A percentile compares a stretch with the other conserved stretches of the same genome.
phyloP scores from a whole-genome alignment of 1,284 basidiomycete species.

The Fomitopsis betulina region DNA sequence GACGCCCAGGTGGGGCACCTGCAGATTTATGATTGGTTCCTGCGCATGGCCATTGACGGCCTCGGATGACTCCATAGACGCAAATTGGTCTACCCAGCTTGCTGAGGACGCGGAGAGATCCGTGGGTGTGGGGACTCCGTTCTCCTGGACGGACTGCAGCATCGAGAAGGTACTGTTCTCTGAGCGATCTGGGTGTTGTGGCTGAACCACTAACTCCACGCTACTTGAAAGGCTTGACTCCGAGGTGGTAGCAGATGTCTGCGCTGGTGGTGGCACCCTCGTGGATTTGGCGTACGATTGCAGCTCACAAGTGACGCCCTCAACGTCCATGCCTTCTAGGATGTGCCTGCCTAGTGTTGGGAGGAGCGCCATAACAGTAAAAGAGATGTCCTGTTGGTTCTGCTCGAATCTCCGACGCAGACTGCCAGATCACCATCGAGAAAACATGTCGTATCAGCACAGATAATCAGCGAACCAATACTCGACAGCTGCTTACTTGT shows the following conservation, averaged over 20 bases:
- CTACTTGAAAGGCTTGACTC: slow-evolving; percentile 42
- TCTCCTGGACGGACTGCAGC: slow-evolving; percentile 28
- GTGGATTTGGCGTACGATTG: slow-evolving; percentile 42
- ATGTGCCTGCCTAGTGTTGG: slow-evolving; percentile 75
- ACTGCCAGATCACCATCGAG: slow-evolving; percentile 33
- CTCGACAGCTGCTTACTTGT: slow-evolving; percentile 55
- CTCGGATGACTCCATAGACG: slow-evolving; percentile 18
- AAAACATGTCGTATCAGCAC: not conserved
- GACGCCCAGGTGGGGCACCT: slow-evolving; percentile 4
- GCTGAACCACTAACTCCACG: slow-evolving; percentile 32
- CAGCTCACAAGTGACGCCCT: slow-evolving; percentile 70
- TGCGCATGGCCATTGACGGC: slow-evolving; percentile 7
- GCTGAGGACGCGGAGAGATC: slow-evolving; percentile 32
- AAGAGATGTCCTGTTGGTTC: slow-evolving; percentile 80
- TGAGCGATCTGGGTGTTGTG: slow-evolving; percentile 45
- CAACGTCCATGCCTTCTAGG: slow-evolving; percentile 78
- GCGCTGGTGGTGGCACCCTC: slow-evolving; percentile 9
- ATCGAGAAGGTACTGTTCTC: slow-evolving; percentile 43
- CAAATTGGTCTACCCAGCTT: slow-evolving; percentile 52
- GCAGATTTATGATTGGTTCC: slow-evolving; percentile 2
- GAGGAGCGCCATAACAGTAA: slow-evolving; percentile 77
- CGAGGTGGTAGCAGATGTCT: slow-evolving; percentile 21
- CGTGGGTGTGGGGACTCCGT: slow-evolving; percentile 26
- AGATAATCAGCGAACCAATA: not conserved
- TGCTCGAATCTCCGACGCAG: slow-evolving; percentile 75